These are phyloP conservation scores for Drechslera avenae DNA, from an alignment of 2,329 filamentous ascomycete genomes.

Conservation along the genomic window DNA sequence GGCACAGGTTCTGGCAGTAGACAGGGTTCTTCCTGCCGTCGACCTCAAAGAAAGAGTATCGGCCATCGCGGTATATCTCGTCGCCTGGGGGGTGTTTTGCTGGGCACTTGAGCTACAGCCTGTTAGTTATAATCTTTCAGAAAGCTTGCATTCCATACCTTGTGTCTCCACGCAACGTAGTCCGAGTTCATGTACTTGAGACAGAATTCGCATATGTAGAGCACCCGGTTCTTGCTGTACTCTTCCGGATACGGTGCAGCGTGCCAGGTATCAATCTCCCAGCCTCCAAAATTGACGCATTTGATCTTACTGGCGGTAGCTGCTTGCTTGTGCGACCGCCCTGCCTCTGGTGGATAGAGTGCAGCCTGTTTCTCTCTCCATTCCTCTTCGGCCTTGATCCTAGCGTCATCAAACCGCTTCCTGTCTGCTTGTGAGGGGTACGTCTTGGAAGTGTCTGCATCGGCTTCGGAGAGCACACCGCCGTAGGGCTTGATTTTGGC, in stretches of 20 bases:
- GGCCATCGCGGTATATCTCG: constrained; percentile 91
- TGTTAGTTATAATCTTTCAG: constrained; percentile 27
- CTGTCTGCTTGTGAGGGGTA: constrained; percentile 81
- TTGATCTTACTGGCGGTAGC: constrained; percentile 95
- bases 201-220: constrained; percentile 99
- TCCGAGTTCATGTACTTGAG: constrained; percentile 99
- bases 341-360: constrained; percentile 70
- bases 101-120: constrained; percentile 72
- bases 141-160: constrained; percentile 51
- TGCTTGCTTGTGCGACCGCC: constrained; percentile 64
- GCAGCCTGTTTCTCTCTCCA: constrained; percentile 74
- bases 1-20: constrained; percentile 97
- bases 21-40: constrained; percentile 96
- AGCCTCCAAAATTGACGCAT: constrained; percentile 96
- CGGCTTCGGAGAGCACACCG: constrained; percentile 84
- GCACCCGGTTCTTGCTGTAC: constrained; percentile 91
- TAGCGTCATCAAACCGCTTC: constrained; percentile 85
- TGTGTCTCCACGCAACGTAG: constrained; percentile 97
- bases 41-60: constrained; percentile 95
- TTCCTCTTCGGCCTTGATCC: constrained; percentile 88
- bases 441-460: constrained; percentile 90
- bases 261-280: constrained; percentile 99
- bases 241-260: constrained; percentile 97
- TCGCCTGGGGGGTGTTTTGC: constrained; percentile 97
- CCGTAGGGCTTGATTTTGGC: constrained; percentile 93